Evolutionary conservation across 2,329 filamentous ascomycete species (phyloP), one percentile per base, ranked within the genome.

Genomic region (Teratosphaeria pseudoeucalypti): DNA sequence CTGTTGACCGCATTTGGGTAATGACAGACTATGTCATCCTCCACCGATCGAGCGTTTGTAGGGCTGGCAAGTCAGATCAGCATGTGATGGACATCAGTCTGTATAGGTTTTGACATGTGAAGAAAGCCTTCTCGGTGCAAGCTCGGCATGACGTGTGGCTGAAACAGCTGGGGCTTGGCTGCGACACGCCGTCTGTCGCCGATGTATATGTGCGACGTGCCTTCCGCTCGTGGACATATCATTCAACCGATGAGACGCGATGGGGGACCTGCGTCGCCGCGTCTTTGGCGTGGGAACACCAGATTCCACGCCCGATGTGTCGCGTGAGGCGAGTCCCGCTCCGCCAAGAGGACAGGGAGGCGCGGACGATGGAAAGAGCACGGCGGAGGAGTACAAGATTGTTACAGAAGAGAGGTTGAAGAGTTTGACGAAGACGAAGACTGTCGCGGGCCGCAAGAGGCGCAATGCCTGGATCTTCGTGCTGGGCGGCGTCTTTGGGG

Each of bases 401-500:
- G 75, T 81, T n/a, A 76, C 80, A 10, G 75, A 76, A 7, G 75
- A 78, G 60, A 79, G 79, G 65, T 74, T 82, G 49, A 69, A 78
- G 57, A 74, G 76, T 62, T 70, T 78, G 60, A 70, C 57, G 26
- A 65, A 70, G 52, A 27, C 57, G 43, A 62, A 58, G 49, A 39
- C 14, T 16, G 43, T 49, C n/a, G 39, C 32, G 14, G 59, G 23
- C 60, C 60, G 66, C 74, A 95, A 92, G 76, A 84, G 89, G 66
- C 85, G 86, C 63, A 89, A 85, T 73, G 86, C 86, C 2, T 84
- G 95, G 69, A 88, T 96, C 32, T 97, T 99, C 74, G 77, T 87
- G 10, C 79, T 99, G 23, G 94, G 94, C 34, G 90, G 91, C 49
- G 70, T 99, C n/a, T 92, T 94, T 67, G 94, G 94, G 12, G 82